Evolutionary conservation across 2,329 filamentous ascomycete genomes (phyloP).

Genomic region (Neofusicoccum laricinum): DNA sequence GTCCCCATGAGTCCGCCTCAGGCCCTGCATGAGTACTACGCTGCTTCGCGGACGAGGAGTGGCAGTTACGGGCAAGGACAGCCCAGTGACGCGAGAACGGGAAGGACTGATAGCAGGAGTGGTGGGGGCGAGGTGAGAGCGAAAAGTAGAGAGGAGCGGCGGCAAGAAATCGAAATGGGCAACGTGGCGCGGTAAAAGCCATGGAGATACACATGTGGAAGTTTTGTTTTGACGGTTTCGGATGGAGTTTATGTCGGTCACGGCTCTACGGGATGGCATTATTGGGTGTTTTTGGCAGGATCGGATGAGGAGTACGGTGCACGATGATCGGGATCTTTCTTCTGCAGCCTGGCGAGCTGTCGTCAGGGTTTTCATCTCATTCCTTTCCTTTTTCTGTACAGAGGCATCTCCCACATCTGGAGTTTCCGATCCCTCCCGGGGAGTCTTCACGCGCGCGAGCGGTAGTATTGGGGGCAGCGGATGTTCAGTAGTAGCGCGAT

Average conservation of each 20-base stretch:
- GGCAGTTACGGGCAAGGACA: neutral
- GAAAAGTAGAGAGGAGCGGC: constrained; percentile 37
- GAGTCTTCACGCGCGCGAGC: neutral
- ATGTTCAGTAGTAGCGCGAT: neutral
- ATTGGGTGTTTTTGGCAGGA: constrained; percentile 1
- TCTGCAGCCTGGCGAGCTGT: neutral
- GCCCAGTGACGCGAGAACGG: neutral
- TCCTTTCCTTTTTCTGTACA: neutral
- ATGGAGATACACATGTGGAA: neutral
- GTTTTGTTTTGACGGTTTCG: neutral
- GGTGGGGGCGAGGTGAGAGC: constrained; percentile 20
- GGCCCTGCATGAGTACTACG: constrained; percentile 2
- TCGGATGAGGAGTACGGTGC: neutral
- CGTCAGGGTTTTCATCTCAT: neutral
- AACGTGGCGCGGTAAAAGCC: neutral
- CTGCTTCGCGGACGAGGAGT: neutral
- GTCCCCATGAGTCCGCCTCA: neutral
- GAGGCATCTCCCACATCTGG: neutral
- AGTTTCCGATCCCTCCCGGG: neutral
- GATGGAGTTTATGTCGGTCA: neutral
- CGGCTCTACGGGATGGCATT: neutral
- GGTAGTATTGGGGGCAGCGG: neutral
- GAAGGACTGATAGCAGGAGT: neutral
- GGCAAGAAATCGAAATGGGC: constrained; percentile 42
- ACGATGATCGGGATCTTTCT: neutral